A percentile compares a stretch with the other conserved stretches of the same genome.
phyloP scores from a whole-genome alignment of 352 stramenopile genomes.

The Phytophthora lateralis region DNA sequence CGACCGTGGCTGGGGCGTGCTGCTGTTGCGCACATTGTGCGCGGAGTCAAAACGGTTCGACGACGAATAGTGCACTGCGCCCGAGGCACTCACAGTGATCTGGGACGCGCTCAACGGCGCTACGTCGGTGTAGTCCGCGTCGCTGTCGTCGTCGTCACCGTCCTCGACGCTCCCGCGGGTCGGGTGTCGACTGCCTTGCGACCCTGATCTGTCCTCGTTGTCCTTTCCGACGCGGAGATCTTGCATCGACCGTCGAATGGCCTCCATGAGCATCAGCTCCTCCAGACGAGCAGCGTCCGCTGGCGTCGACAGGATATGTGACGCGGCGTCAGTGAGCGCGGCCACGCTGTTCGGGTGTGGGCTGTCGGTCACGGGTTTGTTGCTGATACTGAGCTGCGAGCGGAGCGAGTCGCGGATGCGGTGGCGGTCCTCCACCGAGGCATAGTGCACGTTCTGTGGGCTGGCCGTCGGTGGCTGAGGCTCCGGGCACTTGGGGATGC shows the following conservation, averaged over 20 bases:
- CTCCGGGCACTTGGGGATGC: slow-evolving; percentile 34
- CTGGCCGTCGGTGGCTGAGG: slow-evolving; percentile 11
- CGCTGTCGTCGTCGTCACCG: slow-evolving; percentile 30
- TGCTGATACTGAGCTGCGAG: slow-evolving; percentile 68
- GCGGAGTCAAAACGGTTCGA: slow-evolving; percentile 12
- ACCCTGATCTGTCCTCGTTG: slow-evolving; percentile 26
- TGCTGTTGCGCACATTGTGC: slow-evolving; percentile 16
- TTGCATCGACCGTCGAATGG: slow-evolving; percentile 81
- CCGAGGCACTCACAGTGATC: slow-evolving; percentile 33
- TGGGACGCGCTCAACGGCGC: slow-evolving; percentile 37
- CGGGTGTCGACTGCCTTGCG: slow-evolving; percentile 26
- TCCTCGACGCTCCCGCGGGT: slow-evolving; percentile 25
- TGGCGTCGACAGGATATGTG: slow-evolving; percentile 44
- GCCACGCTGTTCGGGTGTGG: slow-evolving; percentile 51
- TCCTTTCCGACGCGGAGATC: slow-evolving; percentile 56
- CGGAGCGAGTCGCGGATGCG: slow-evolving; percentile 74
- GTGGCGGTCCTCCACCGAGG: slow-evolving; percentile 78
- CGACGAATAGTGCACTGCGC: slow-evolving; percentile 30
- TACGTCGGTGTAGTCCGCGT: slow-evolving; percentile 39
- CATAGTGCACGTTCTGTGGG: slow-evolving; percentile 45
- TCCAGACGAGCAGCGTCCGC: slow-evolving; percentile 67
- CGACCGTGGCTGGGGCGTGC: slow-evolving; percentile 18
- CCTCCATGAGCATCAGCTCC: slow-evolving; percentile 85
- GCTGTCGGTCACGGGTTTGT: slow-evolving; percentile 55
- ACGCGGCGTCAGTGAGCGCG: slow-evolving; percentile 45